Percentiles rank a stretch among this genome's conserved stretches.
phyloP scores from a whole-genome alignment of 1,284 basidiomycete genomes.

The Puccinia triticina region DNA sequence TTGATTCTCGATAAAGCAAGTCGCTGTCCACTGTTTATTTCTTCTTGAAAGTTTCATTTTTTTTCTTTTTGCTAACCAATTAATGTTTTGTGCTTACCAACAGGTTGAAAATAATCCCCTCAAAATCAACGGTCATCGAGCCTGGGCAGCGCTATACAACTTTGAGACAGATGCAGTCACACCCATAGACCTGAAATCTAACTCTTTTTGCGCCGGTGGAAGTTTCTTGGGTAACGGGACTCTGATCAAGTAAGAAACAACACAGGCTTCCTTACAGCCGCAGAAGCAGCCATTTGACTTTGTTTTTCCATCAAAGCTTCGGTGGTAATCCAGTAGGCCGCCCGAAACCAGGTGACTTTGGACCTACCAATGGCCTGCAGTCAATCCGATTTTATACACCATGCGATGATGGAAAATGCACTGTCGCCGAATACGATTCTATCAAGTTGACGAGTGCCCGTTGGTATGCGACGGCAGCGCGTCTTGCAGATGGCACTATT shows the following conservation, averaged over 20 bases:
- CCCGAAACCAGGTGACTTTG: slow-evolving; percentile 70
- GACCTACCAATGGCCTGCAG: slow-evolving; percentile 73
- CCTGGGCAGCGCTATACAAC: slow-evolving; percentile 76
- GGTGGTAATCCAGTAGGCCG: slow-evolving; percentile 75
- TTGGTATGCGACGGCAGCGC: slow-evolving; percentile 74
- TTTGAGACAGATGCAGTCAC: slow-evolving; percentile 68
- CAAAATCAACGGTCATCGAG: slow-evolving; percentile 71
- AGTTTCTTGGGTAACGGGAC: slow-evolving; percentile 75
- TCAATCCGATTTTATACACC: slow-evolving; percentile 73
- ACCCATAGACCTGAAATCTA: slow-evolving; percentile 71
- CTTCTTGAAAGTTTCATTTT: neutral
- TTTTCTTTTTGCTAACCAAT: neutral
- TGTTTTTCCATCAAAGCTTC: slow-evolving; percentile 60
- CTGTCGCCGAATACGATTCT: slow-evolving; percentile 68
- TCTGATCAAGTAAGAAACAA: slow-evolving; percentile 64
- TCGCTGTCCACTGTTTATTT: neutral
- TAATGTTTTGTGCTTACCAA: neutral
- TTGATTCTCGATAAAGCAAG: slow-evolving; percentile 73
- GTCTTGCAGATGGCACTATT: slow-evolving; percentile 64
- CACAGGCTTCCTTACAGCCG: neutral
- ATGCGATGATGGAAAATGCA: slow-evolving; percentile 67
- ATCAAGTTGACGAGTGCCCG: slow-evolving; percentile 70
- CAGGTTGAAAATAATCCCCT: slow-evolving; percentile 75
- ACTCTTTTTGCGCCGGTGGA: slow-evolving; percentile 86
- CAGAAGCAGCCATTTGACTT: neutral